These are phyloP conservation scores for Ustilago hordei DNA, from an alignment of 1,284 basidiomycete species.

Conservation along the genomic window DNA sequence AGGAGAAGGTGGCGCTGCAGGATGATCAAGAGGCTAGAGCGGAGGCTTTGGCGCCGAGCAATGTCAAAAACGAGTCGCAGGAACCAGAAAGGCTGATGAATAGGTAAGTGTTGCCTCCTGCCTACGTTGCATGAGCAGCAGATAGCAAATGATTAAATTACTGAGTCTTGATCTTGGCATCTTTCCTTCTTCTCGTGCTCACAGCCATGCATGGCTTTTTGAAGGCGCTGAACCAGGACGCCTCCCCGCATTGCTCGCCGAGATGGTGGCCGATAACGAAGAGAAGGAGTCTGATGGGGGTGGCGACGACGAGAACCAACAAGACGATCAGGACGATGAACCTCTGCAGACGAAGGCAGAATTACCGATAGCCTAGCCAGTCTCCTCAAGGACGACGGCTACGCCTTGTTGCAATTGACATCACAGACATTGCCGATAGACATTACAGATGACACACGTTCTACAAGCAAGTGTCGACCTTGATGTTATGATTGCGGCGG, in stretches of 20 bases:
- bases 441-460: not conserved
- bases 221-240: conserved; percentile 46
- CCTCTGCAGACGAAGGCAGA: conserved; percentile 75
- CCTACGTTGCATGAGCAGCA: no score
- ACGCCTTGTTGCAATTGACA: no score
- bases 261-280: conserved; percentile 28
- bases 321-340: not conserved
- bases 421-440: not conserved
- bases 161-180: not conserved
- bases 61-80: not conserved
- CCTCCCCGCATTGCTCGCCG: conserved; percentile 36
- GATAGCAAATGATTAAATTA: not conserved
- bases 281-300: conserved; percentile 17
- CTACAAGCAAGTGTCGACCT: not conserved
- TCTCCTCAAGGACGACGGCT: not conserved
- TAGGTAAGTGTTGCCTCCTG: conserved; percentile 3
- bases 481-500: not conserved
- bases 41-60: not conserved
- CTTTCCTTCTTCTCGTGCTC: not conserved
- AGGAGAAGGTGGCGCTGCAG: conserved; percentile 20
- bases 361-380: not conserved
- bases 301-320: conserved; percentile 12
- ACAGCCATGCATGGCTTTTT: conserved; percentile 49
- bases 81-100: conserved; percentile 42
- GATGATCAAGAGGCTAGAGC: conserved; percentile 4